These are phyloP conservation scores for Malus asiatica DNA, from an alignment of 306 rosid species.

Conservation along the genomic window DNA sequence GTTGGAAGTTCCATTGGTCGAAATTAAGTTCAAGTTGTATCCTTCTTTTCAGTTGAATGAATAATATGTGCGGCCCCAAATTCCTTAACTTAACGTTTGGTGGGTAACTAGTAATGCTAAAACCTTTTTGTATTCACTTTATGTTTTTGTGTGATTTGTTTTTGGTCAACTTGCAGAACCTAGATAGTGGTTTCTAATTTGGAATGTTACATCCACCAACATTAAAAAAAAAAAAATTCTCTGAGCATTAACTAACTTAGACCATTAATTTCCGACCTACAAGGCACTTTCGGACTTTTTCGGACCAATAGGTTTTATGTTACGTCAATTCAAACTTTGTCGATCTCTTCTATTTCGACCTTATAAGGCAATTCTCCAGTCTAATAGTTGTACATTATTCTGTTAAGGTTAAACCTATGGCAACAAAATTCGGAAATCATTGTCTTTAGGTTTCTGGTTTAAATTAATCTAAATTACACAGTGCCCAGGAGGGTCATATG, in stretches of 20 bases:
- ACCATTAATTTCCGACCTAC: neutral
- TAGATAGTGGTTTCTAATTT: slow-evolving; percentile 1
- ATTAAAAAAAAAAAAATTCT: neutral
- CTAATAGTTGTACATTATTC: too few relatives aligned
- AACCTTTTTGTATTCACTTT: neutral
- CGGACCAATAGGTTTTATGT: too few relatives aligned
- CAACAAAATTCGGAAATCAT: neutral
- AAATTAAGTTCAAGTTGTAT: neutral
- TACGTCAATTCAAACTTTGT: too few relatives aligned
- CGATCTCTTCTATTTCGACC: too few relatives aligned
- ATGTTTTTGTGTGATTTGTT: neutral
- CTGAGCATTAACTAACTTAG: neutral
- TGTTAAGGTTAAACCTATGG: neutral
- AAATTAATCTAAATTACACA: too few relatives aligned
- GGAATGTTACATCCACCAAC: neutral
- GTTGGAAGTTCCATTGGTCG: neutral
- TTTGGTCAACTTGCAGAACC: slow-evolving; percentile 12
- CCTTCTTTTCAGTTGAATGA: neutral
- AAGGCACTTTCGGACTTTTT: too few relatives aligned
- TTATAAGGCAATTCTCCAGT: too few relatives aligned
- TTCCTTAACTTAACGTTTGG: neutral
- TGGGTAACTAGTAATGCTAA: neutral
- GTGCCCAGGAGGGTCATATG: too few relatives aligned
- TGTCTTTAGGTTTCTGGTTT: neutral
- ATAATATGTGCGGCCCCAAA: neutral